phyloP scores from a whole-genome alignment of 768 basidiomycete genomes.

The Neoboletus brunneissimus region DNA sequence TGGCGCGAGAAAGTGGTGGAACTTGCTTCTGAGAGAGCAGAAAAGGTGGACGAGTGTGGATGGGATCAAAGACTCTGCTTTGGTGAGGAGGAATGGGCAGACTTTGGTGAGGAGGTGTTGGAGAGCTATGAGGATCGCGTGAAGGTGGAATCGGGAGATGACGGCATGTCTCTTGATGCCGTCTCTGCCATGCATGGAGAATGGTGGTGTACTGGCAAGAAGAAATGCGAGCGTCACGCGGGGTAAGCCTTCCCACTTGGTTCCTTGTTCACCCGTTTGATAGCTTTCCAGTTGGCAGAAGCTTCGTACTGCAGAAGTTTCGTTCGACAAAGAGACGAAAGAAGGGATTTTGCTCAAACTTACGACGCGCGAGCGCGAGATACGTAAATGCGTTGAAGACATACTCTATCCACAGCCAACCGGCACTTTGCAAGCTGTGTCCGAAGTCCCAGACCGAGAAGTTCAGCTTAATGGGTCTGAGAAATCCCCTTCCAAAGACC shows the following conservation, averaged over 20 bases:
- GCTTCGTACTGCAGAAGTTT: conserved; percentile 67
- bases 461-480: conserved; percentile 47
- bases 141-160: conserved; percentile 33
- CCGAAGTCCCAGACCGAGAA: conserved; percentile 33
- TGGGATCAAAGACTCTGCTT: conserved; percentile 86
- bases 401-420: conserved; percentile 51
- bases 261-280: conserved; percentile 1
- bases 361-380: conserved; percentile 72
- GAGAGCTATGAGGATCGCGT: conserved; percentile 63
- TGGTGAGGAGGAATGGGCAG: conserved; percentile 76
- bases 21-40: conserved; percentile 65
- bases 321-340: conserved; percentile 72
- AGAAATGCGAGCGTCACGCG: conserved; percentile 73
- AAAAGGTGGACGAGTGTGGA: conserved; percentile 70
- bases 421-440: conserved; percentile 33
- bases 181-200: conserved; percentile 38
- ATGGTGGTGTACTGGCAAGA: conserved; percentile 80
- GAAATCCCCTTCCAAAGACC: conserved; percentile 37
- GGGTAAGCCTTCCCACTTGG: conserved; percentile 46
- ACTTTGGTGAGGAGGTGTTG: conserved; percentile 62
- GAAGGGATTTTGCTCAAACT: conserved; percentile 64
- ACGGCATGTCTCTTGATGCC: conserved; percentile 39
- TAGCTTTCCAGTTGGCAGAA: conserved; percentile 65
- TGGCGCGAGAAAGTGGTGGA: conserved; percentile 71
- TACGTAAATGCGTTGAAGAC: conserved; percentile 76